Conservation (phyloP, 2,329 filamentous ascomycete species). For the Apiospora rasikravindrae region DNA sequence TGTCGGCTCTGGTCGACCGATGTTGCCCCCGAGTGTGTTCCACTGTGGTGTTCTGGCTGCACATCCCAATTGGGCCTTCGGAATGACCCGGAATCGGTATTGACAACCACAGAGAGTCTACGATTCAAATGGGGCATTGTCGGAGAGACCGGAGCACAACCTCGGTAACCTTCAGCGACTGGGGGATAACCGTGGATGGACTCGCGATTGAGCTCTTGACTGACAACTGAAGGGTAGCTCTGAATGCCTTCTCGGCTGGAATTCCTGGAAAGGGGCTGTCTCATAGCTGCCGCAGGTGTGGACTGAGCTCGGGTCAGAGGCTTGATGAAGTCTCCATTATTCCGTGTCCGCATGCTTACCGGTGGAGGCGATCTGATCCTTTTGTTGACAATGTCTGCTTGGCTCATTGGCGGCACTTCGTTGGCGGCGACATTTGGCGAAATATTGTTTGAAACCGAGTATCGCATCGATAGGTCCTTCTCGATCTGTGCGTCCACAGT, state of each 20-base stretch:
- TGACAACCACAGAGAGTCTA: slow-evolving; percentile 31
- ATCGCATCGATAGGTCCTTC: slow-evolving; percentile 30
- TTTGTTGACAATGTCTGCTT: neutral
- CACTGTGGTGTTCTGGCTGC: slow-evolving; percentile 35
- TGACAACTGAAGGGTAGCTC: slow-evolving; percentile 27
- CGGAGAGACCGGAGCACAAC: slow-evolving; percentile 26
- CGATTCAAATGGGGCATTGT: slow-evolving; percentile 34
- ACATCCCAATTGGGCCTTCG: slow-evolving; percentile 36
- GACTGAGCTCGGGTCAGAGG: slow-evolving; percentile 43
- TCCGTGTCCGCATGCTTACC: slow-evolving; percentile 50
- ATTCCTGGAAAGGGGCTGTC: slow-evolving; percentile 22
- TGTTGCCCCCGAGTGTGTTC: slow-evolving; percentile 30
- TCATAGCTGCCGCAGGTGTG: slow-evolving; percentile 34
- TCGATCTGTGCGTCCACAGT: slow-evolving; percentile 39
- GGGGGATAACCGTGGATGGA: slow-evolving; percentile 24
- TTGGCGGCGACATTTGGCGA: neutral
- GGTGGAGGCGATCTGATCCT: slow-evolving; percentile 46
- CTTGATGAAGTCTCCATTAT: slow-evolving; percentile 40
- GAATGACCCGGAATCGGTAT: slow-evolving; percentile 23
- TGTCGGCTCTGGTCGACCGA: slow-evolving; percentile 38
- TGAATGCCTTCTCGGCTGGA: slow-evolving; percentile 30
- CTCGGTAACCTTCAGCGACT: slow-evolving; percentile 26
- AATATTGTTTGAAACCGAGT: slow-evolving; percentile 23
- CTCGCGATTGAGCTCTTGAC: slow-evolving; percentile 29
- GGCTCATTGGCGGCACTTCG: neutral